phyloP scores from a whole-genome alignment of 2,329 filamentous ascomycete genomes.

The Fusarium piperis region DNA sequence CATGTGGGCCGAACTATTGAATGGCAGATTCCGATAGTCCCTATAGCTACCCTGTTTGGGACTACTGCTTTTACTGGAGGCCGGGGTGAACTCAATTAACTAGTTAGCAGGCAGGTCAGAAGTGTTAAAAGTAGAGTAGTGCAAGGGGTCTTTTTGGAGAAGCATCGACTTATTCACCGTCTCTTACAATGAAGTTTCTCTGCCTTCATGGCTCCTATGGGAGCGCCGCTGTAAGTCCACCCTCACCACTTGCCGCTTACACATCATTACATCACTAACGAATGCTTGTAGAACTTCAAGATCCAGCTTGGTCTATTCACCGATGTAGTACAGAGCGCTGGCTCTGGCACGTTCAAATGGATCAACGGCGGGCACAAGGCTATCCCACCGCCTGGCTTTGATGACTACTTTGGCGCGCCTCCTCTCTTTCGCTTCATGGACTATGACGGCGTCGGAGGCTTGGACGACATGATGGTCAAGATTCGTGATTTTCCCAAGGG shows the following conservation, averaged over 20 bases:
- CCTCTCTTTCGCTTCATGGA: slow-evolving; percentile 67
- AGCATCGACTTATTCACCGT: background rate
- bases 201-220: slow-evolving; percentile 68
- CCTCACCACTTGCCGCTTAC: background rate
- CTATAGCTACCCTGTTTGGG: background rate
- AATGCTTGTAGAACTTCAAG: slow-evolving; percentile 60
- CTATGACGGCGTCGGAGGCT: slow-evolving; percentile 52
- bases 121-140: background rate
- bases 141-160: background rate
- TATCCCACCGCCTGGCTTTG: slow-evolving; percentile 62
- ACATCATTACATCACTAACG: background rate
- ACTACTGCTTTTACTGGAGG: background rate
- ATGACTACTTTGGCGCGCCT: slow-evolving; percentile 65
- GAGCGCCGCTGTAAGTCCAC: slow-evolving; percentile 59
- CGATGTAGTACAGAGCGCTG: slow-evolving; percentile 24
- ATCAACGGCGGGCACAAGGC: slow-evolving; percentile 61
- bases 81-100: background rate
- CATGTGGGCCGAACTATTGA: background rate
- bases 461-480: slow-evolving; percentile 59
- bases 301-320: slow-evolving; percentile 57
- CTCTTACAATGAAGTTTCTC: slow-evolving; percentile 61
- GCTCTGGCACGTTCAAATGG: slow-evolving; percentile 55
- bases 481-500: slow-evolving; percentile 65
- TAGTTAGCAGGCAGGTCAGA: background rate
- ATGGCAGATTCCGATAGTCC: background rate